Evolutionary conservation across 2,329 filamentous ascomycete genomes (phyloP).

Genomic region (Aureobasidium sp.): DNA sequence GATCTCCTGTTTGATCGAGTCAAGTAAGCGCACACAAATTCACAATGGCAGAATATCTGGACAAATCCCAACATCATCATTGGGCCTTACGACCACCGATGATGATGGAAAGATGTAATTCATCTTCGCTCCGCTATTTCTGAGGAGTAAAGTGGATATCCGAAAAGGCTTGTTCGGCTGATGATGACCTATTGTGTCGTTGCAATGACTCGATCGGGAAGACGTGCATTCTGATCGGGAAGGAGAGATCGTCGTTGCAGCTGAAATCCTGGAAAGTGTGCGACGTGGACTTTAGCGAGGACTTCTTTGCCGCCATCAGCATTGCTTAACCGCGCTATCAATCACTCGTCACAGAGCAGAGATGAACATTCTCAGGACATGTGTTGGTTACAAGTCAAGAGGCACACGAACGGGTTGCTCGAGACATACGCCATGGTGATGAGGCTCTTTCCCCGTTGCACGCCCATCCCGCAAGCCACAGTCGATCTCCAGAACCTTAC

Average conservation of each 20-base stretch:
- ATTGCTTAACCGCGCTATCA: not conserved
- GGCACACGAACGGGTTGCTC: not conserved
- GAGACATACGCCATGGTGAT: constrained; percentile 5
- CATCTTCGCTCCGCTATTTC: not conserved
- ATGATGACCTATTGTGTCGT: not conserved
- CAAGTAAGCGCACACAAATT: not conserved
- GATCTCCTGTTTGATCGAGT: not conserved
- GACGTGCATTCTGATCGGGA: not conserved
- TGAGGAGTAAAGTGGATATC: not conserved
- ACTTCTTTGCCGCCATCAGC: not conserved
- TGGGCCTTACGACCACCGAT: not conserved
- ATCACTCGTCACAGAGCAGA: not conserved
- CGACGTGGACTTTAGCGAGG: not conserved
- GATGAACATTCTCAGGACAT: not conserved
- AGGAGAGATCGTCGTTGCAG: constrained; percentile 18
- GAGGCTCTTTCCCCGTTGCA: constrained; percentile 7
- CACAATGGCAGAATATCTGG: not conserved
- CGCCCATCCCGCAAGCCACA: constrained; percentile 6
- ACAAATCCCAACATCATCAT: constrained; percentile 6
- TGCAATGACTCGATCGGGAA: constrained; percentile 4
- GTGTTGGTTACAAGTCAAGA: not conserved
- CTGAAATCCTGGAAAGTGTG: not conserved
- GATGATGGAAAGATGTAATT: not conserved
- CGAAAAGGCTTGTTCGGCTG: not conserved
- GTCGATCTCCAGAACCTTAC: constrained; percentile 1